A percentile compares a stretch with the other conserved stretches of the same genome.
These are phyloP conservation scores for Neckera pumila DNA, from an alignment of 225 moss, liverwort and hornwort genomes.

Conservation along the genomic window DNA sequence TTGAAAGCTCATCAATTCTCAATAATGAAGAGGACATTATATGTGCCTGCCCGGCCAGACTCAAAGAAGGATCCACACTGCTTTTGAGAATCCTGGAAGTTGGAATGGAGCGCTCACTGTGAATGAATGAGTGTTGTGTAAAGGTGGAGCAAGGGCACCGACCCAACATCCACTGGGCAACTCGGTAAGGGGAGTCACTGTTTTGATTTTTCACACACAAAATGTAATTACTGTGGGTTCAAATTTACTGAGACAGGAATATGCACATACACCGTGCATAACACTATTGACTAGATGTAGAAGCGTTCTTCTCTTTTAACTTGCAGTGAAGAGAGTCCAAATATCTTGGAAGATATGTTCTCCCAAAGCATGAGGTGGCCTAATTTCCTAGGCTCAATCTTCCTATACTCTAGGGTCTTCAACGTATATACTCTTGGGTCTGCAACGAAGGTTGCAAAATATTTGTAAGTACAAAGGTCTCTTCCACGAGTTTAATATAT, in stretches of 20 bases:
- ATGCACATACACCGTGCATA: neutral
- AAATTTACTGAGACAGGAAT: neutral
- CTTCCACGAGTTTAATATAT: no score
- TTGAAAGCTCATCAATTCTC: neutral
- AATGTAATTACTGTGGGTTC: neutral
- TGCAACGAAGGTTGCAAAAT: neutral
- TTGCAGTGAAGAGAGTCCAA: neutral
- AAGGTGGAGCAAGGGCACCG: neutral
- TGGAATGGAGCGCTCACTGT: neutral
- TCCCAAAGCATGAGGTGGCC: neutral
- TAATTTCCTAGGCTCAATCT: neutral
- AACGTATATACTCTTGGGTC: no score
- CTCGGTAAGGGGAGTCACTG: neutral
- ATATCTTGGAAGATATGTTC: neutral
- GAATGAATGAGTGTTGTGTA: neutral
- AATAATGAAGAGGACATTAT: neutral
- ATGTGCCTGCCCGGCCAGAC: neutral
- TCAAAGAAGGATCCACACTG: neutral
- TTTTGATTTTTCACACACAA: neutral
- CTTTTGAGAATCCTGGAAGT: neutral
- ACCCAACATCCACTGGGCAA: neutral
- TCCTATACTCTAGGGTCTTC: neutral
- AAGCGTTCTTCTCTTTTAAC: neutral
- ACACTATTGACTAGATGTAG: neutral
- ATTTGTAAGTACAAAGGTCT: neutral